A percentile compares a stretch with the other conserved stretches of the same genome.
Conservation (phyloP, 2,329 filamentous ascomycete species). For the Paracorniculantispora psalliotae region DNA sequence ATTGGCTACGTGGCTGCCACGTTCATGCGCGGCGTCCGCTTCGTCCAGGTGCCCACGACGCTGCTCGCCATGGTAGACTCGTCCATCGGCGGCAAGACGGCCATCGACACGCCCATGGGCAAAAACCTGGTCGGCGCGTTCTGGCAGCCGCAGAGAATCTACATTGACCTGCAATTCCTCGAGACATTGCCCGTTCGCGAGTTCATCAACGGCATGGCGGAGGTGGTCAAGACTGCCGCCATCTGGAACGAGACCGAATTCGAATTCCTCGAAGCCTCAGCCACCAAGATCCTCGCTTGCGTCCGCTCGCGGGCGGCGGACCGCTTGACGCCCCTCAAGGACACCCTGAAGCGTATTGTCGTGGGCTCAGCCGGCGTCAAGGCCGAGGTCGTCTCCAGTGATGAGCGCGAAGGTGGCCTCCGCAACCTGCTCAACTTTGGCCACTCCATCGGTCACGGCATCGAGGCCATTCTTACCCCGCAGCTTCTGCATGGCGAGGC, state of each 20-base stretch:
- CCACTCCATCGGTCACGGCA: conserved; percentile 95
- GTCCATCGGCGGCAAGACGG: conserved; percentile 96
- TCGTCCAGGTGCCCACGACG: conserved; percentile 94
- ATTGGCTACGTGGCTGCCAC: conserved; percentile 96
- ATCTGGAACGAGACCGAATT: conserved; percentile 94
- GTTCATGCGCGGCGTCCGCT: conserved; percentile 95
- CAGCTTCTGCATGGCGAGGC: conserved; percentile 94
- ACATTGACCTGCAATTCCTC: conserved; percentile 88
- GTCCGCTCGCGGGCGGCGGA: conserved; percentile 33
- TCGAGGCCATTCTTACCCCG: conserved; percentile 90
- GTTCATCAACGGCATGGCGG: conserved; percentile 98
- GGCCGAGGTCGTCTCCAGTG: conserved; percentile 86
- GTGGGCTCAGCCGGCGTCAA: conserved; percentile 90
- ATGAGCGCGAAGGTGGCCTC: conserved; percentile 90
- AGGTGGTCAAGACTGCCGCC: conserved; percentile 95
- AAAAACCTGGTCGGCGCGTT: conserved; percentile 96
- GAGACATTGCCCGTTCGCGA: conserved; percentile 86
- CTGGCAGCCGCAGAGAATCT: conserved; percentile 92
- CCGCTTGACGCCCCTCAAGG: conserved; percentile 66
- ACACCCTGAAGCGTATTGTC: conserved; percentile 72
- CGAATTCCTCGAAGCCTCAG: conserved; percentile 74
- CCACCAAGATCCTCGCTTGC: conserved; percentile 61
- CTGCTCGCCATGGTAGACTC: conserved; percentile 97
- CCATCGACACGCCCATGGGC: conserved; percentile 90
- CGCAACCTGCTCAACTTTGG: conserved; percentile 96